Conservation (phyloP, 257 asterid genomes). For the Solanum sejunctum region DNA sequence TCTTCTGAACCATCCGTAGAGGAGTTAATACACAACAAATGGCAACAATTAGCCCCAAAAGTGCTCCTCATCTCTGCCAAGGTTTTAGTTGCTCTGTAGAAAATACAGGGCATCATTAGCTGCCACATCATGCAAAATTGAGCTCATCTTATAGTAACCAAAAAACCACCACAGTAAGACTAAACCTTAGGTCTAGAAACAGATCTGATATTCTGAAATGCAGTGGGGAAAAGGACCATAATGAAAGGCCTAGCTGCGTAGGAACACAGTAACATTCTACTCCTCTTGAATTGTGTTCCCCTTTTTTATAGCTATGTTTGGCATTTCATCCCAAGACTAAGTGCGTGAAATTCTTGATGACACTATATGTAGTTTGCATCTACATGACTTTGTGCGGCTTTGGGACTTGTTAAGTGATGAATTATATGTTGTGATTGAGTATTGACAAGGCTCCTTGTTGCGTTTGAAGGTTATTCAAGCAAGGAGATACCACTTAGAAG, state of each 20-base stretch:
- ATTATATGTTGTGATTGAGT: neutral
- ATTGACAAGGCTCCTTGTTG: neutral
- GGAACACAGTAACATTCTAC: neutral
- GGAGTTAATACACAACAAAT: conserved; percentile 70
- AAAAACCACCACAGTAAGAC: neutral
- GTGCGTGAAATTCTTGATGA: neutral
- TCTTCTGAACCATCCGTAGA: conserved; percentile 44
- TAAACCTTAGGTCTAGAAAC: neutral
- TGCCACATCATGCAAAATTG: neutral
- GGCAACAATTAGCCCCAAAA: conserved; percentile 82
- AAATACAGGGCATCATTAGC: conserved; percentile 3
- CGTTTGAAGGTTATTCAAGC: neutral
- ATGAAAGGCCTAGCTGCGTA: neutral
- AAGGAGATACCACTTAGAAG: neutral
- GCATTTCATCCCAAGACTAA: neutral
- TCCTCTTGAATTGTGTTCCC: neutral
- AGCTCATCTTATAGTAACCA: neutral
- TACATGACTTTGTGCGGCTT: neutral
- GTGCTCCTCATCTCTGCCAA: conserved; percentile 72
- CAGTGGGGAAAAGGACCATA: neutral
- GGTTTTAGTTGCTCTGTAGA: conserved; percentile 59
- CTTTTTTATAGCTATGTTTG: neutral
- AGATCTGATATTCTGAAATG: neutral
- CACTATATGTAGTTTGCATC: neutral
- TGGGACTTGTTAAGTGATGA: neutral